These are phyloP conservation scores for Hirschioporus abietinus DNA, from an alignment of 768 basidiomycete genomes.

Conservation along the genomic window DNA sequence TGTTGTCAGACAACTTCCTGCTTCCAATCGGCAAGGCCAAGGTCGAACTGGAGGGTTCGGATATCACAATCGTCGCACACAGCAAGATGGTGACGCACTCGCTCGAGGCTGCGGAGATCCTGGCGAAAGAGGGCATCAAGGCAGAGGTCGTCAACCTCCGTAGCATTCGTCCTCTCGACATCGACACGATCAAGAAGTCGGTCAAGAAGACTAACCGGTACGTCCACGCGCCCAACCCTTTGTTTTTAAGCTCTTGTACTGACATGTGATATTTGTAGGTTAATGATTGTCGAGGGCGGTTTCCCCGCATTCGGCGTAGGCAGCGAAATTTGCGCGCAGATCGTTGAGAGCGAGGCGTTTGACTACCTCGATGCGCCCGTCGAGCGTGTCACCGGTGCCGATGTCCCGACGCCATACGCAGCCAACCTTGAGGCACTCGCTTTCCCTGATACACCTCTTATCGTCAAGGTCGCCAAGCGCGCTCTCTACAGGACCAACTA, in stretches of 20 bases:
- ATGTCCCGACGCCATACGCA: conserved; percentile 98
- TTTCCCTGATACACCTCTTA: conserved; percentile 89
- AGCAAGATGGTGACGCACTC: conserved; percentile 97
- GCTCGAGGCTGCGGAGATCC: conserved; percentile 86
- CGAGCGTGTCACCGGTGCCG: conserved; percentile 95
- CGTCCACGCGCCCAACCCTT: conserved; percentile 17
- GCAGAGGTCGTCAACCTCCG: conserved; percentile 98
- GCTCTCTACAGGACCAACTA: conserved; percentile 86
- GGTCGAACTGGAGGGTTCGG: conserved; percentile 87
- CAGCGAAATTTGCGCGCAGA: conserved; percentile 96
- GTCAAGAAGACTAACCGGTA: conserved; percentile 99
- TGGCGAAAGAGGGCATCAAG: conserved; percentile 95
- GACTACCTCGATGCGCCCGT: conserved; percentile 98
- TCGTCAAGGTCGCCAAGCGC: conserved; percentile 93
- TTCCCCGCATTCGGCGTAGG: conserved; percentile 99
- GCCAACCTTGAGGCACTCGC: conserved; percentile 81
- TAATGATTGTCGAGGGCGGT: conserved; percentile 94
- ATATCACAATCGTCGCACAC: conserved; percentile 95
- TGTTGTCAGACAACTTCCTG: conserved; percentile 92
- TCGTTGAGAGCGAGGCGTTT: conserved; percentile 95
- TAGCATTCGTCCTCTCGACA: conserved; percentile 93
- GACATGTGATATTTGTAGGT: conserved; percentile 34
- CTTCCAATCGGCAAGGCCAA: conserved; percentile 98
- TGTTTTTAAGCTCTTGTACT: conserved; percentile 5
- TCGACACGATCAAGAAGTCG: conserved; percentile 92